Percentiles rank a stretch among this genome's conserved stretches.
These are phyloP conservation scores for Diplodia intermedia DNA, from an alignment of 2,329 filamentous ascomycete species.

Conservation along the genomic window DNA sequence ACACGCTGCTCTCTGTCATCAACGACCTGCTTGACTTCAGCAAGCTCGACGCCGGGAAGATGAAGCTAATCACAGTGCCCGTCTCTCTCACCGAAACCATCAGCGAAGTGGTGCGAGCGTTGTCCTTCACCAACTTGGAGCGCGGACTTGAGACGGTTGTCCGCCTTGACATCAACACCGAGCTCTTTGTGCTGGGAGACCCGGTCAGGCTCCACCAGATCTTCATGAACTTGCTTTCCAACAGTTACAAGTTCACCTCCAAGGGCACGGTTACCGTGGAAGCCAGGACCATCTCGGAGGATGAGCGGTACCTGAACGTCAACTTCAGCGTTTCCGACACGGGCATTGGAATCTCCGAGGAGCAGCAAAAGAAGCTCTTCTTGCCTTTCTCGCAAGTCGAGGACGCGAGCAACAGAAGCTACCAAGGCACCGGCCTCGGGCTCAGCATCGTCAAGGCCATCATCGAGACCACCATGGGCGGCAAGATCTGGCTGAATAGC, in stretches of 20 bases:
- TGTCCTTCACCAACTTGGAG: constrained; percentile 69
- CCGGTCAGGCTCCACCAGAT: constrained; percentile 60
- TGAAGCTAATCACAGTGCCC: constrained; percentile 66
- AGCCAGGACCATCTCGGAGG: constrained; percentile 75
- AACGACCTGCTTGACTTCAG: constrained; percentile 62
- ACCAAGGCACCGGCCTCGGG: constrained; percentile 88
- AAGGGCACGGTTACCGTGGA: constrained; percentile 84
- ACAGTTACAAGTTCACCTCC: constrained; percentile 93
- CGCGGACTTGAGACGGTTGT: constrained; percentile 66
- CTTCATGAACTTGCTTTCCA: constrained; percentile 82
- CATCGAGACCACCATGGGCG: constrained; percentile 90
- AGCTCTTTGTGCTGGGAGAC: constrained; percentile 60
- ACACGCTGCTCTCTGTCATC: constrained; percentile 60
- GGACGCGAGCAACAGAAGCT: constrained; percentile 86
- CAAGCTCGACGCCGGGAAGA: constrained; percentile 61
- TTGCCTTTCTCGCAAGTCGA: constrained; percentile 93
- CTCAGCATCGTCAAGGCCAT: constrained; percentile 94
- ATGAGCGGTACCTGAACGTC: constrained; percentile 71
- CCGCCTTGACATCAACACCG: constrained; percentile 60
- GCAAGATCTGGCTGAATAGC: constrained; percentile 82
- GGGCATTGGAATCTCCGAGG: constrained; percentile 85
- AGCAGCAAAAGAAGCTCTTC: constrained; percentile 85
- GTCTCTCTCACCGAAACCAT: constrained; percentile 64
- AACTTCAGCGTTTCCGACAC: constrained; percentile 90
- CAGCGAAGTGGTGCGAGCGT: constrained; percentile 67